Evolutionary conservation across 2,329 filamentous ascomycete genomes (phyloP).

Genomic region (Alternaria arbusti): DNA sequence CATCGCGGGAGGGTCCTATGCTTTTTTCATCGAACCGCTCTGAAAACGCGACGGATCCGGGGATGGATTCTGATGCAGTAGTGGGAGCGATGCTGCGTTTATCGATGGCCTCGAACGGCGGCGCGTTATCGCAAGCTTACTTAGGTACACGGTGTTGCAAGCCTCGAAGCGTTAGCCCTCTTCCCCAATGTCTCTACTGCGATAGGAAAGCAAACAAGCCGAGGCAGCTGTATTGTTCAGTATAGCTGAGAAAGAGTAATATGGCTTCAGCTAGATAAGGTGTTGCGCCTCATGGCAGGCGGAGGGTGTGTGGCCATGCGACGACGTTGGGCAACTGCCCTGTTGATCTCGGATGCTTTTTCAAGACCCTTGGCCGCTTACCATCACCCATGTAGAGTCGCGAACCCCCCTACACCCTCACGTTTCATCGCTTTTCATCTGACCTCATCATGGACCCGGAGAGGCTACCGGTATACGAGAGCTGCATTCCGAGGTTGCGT

Average conservation of each 20-base stretch:
- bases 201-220: constrained; percentile 2
- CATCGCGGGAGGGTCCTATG: not conserved
- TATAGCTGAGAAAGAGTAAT: not conserved
- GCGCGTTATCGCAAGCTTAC: not conserved
- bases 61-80: not conserved
- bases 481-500: not conserved
- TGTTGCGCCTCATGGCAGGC: not conserved
- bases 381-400: not conserved
- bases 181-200: not conserved
- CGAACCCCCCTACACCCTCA: not conserved
- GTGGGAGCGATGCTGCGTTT: not conserved
- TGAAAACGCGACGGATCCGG: not conserved
- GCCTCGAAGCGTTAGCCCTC: not conserved
- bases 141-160: not conserved
- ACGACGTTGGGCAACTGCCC: not conserved
- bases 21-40: not conserved
- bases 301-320: constrained; percentile 1
- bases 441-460: not conserved
- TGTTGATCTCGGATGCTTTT: constrained; percentile 5
- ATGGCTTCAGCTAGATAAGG: not conserved
- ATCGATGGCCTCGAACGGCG: not conserved
- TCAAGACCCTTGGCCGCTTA: not conserved
- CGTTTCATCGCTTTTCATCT: not conserved
- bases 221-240: not conserved
- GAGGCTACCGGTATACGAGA: not conserved